Conservation (phyloP, 306 rosid species). For the Cicer cuneatum region DNA sequence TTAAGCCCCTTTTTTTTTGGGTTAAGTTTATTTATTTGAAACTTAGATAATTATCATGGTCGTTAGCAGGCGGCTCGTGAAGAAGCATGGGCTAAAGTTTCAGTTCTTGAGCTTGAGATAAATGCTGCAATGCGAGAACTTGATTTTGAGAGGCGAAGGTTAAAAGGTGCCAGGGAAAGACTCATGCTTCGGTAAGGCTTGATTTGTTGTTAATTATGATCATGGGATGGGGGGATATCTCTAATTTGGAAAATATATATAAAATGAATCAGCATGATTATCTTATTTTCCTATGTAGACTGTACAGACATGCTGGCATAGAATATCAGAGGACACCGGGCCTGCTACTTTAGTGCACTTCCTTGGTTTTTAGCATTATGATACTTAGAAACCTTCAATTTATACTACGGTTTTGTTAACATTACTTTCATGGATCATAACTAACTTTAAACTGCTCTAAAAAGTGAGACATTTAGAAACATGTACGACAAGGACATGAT, state of each 20-base stretch:
- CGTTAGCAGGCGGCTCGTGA: constrained; percentile 99
- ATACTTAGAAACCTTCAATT: constrained; percentile 16
- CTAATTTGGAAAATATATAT: constrained; percentile 14
- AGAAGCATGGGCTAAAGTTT: constrained; percentile 99
- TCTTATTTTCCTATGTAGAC: constrained; percentile 8
- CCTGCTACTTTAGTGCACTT: constrained; percentile 16
- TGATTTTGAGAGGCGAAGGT: constrained; percentile 81
- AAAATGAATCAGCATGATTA: background rate
- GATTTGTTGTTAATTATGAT: constrained; percentile 22
- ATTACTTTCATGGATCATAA: constrained; percentile 26
- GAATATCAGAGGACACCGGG: constrained; percentile 19
- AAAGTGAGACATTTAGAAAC: constrained; percentile 16
- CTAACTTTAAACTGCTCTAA: constrained; percentile 25
- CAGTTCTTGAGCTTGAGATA: constrained; percentile 90
- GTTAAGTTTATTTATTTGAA: constrained; percentile 42
- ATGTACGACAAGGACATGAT: constrained; percentile 1
- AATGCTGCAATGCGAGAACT: constrained; percentile 86
- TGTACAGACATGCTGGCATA: background rate
- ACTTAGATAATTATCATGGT: constrained; percentile 53
- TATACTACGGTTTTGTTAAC: constrained; percentile 17
- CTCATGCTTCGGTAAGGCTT: constrained; percentile 85
- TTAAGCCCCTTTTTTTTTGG: background rate
- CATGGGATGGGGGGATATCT: constrained; percentile 18
- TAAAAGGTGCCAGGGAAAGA: constrained; percentile 91
- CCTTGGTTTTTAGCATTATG: background rate